Evolutionary conservation across 2,329 filamentous ascomycete species (phyloP), one percentile per base, ranked within the genome.

Genomic region (Septoria petroselini): DNA sequence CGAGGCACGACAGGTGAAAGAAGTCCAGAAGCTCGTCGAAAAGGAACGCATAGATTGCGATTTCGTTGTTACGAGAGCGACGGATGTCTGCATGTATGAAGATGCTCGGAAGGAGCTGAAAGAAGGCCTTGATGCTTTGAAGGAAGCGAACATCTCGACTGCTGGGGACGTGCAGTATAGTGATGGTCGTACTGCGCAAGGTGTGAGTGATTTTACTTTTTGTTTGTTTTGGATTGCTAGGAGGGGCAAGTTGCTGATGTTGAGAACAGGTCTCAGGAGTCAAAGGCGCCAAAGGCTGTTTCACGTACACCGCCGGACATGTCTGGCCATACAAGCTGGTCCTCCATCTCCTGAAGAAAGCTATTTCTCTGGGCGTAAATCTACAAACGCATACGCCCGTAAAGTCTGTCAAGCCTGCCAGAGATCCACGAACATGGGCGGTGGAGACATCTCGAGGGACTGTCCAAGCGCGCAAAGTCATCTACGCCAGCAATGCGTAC

Each of bases 331-430:
- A 62, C 46, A 65, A 65, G 40, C 50, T 63, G 14, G 56, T 64
- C 6, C 44, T 60, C 5, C 55, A 59, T 21, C 47, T 64, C 7
- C 54, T 63, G 9, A 42, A 48, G 3, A 58, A 57, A 40, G 53
- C 61, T 6, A 46, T 63, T 6, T 40, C 54, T 11, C 79, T 0
- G 82, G 55, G 50, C 7, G 81, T 89, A 58, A 89, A 89, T 59
- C 73, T 91, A 17, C 86, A 90, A 68, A 89, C 85, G 3, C 80
- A 76, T 49, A 90, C 86, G 5, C 79, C 84, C 0, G 85, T 82
- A 1, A 79, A 59, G 62, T 88, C 29, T 88, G 84, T 85, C 86
- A 88, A 0, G 91, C 91, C 68, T 91, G 90, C 12, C 15, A 31
- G 30, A 9, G 23, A 34, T 11, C n/a, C 45, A 21, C 17, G 11